Conservation (phyloP, 768 basidiomycete species). For the Filobasidium wieringae region DNA sequence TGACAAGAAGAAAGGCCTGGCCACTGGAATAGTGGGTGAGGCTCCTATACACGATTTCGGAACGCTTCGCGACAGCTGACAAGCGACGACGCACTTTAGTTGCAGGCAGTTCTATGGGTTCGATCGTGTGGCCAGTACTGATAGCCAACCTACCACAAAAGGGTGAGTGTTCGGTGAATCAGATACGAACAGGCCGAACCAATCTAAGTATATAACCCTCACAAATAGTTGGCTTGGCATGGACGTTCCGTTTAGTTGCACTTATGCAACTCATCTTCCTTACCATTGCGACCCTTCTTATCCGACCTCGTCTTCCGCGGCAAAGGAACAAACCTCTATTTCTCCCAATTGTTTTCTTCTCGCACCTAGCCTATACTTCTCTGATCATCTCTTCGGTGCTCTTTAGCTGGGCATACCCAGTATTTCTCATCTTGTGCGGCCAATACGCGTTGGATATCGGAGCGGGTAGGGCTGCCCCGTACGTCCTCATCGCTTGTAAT, state of each 20-base stretch:
- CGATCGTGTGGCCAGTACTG: slow-evolving; percentile 14
- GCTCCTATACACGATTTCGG: no score
- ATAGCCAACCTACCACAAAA: slow-evolving; percentile 10
- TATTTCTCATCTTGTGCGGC: slow-evolving; percentile 9
- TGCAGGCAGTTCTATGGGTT: slow-evolving; percentile 8
- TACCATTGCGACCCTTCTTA: slow-evolving; percentile 1
- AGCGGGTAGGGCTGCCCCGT: slow-evolving; percentile 1
- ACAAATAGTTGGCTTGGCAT: slow-evolving; percentile 7
- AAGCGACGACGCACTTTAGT: not conserved
- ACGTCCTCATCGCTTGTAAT: slow-evolving; percentile 11
- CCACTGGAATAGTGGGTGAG: slow-evolving; percentile 12
- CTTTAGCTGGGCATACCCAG: slow-evolving; percentile 8
- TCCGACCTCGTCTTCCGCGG: slow-evolving; percentile 4
- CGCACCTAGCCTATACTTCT: slow-evolving; percentile 8
- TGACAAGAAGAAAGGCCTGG: slow-evolving; percentile 1
- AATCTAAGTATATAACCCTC: not conserved
- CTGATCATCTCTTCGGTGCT: slow-evolving; percentile 1
- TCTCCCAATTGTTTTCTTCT: slow-evolving; percentile 1
- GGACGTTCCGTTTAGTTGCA: slow-evolving; percentile 10
- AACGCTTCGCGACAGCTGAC: not conserved
- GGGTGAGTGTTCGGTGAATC: not conserved
- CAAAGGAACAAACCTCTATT: slow-evolving; percentile 1
- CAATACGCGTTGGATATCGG: slow-evolving; percentile 6
- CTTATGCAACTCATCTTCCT: slow-evolving; percentile 3
- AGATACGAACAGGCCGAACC: no score